A percentile compares a stretch with the other conserved stretches of the same genome.
phyloP scores from a whole-genome alignment of 148 eudicot species.

The Vaccinium corymbosum region DNA sequence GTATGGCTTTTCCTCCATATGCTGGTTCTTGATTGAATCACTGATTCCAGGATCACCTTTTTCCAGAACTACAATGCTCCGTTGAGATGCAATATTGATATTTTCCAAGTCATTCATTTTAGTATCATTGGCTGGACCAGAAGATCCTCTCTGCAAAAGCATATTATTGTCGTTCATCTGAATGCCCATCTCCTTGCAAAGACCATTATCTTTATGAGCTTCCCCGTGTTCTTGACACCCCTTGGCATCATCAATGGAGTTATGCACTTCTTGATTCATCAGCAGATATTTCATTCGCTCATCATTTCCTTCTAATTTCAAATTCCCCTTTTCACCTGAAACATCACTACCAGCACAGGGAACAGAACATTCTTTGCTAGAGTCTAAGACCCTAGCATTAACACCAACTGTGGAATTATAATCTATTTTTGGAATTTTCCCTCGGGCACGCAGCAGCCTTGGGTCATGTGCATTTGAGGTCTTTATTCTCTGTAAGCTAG shows the following conservation, averaged over 20 bases:
- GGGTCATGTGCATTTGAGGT: slow-evolving; percentile 23
- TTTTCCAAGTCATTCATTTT: slow-evolving; percentile 13
- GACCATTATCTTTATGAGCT: slow-evolving; percentile 6
- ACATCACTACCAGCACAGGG: slow-evolving; percentile 18
- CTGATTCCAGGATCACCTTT: slow-evolving; percentile 13
- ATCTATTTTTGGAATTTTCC: slow-evolving; percentile 6
- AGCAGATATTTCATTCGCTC: slow-evolving; percentile 19
- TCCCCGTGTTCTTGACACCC: slow-evolving; percentile 14
- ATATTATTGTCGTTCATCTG: slow-evolving; percentile 19
- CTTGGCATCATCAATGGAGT: slow-evolving; percentile 19
- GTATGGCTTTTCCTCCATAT: slow-evolving; percentile 17
- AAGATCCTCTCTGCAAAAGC: slow-evolving; percentile 13
- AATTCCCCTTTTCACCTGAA: slow-evolving; percentile 17
- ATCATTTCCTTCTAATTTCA: slow-evolving; percentile 21
- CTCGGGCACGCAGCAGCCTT: slow-evolving; percentile 25
- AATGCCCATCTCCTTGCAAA: slow-evolving; percentile 14
- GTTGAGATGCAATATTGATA: neutral
- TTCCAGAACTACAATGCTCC: slow-evolving; percentile 16
- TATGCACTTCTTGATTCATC: slow-evolving; percentile 17
- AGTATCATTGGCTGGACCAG: slow-evolving; percentile 18
- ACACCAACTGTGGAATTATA: slow-evolving; percentile 11
- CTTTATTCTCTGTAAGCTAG: slow-evolving; percentile 21
- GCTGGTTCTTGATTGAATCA: slow-evolving; percentile 15
- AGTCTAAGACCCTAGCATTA: slow-evolving; percentile 17
- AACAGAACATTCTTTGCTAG: slow-evolving; percentile 29